These are phyloP conservation scores for Curvularia lunata DNA, from an alignment of 2,329 filamentous ascomycete species.

Conservation along the genomic window DNA sequence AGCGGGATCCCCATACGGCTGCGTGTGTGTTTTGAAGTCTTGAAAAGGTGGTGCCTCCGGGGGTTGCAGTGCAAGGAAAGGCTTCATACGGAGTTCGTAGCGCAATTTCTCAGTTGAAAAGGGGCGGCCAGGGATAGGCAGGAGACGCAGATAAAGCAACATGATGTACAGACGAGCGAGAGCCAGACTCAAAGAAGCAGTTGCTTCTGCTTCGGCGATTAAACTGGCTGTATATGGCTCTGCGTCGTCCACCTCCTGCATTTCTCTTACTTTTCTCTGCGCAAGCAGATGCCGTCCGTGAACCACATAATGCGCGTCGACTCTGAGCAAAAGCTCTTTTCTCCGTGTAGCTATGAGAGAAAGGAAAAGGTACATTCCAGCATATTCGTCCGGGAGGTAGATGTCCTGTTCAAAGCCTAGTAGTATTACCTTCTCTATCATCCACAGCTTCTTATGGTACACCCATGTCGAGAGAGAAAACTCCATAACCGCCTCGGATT, in stretches of 20 bases:
- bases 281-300: constrained; percentile 12
- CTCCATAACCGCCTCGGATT: constrained; percentile 60
- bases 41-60: constrained; percentile 71
- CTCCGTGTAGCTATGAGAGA: constrained; percentile 34
- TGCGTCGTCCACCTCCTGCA: constrained; percentile 20
- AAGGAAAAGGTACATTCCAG: constrained; percentile 80
- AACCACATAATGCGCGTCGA: constrained; percentile 23
- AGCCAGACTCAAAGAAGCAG: constrained; percentile 38
- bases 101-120: constrained; percentile 73
- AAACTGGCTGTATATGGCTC: constrained; percentile 34
- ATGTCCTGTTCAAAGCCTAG: constrained; percentile 93
- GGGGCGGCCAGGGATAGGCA: constrained; percentile 62
- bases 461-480: constrained; percentile 86
- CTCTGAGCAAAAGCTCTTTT: constrained; percentile 25
- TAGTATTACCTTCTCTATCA: constrained; percentile 87
- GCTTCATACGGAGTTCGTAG: constrained; percentile 86
- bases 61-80: constrained; percentile 72
- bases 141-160: constrained; percentile 63
- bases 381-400: constrained; percentile 83
- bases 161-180: constrained; percentile 66
- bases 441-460: constrained; percentile 85
- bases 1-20: constrained; percentile 37
- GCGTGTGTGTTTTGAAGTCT: constrained; percentile 58
- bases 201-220: constrained; percentile 34
- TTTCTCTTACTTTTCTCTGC: constrained; percentile 11